phyloP scores from a whole-genome alignment of 2,329 filamentous ascomycete species.

The Nemania bipapillata region DNA sequence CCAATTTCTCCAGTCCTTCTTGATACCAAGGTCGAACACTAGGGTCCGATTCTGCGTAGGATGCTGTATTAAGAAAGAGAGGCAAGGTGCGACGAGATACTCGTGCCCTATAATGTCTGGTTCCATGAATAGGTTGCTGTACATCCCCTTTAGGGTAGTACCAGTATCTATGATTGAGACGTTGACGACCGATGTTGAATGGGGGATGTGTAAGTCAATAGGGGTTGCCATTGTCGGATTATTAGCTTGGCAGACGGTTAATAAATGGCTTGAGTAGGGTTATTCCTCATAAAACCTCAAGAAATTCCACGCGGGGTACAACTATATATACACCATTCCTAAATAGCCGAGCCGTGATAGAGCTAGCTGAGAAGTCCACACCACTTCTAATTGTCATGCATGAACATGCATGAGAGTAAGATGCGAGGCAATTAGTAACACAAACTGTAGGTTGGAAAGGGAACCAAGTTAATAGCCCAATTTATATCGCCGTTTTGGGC shows the following conservation, averaged over 20 bases:
- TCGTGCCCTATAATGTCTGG: constrained; percentile 49
- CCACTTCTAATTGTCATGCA: not conserved
- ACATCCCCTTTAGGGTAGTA: constrained; percentile 42
- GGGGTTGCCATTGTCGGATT: constrained; percentile 35
- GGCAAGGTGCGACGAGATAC: constrained; percentile 42
- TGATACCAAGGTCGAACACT: constrained; percentile 44
- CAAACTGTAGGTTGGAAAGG: not conserved
- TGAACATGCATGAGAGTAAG: not conserved
- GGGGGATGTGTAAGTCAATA: constrained; percentile 50
- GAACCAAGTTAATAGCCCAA: not conserved
- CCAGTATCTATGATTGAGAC: constrained; percentile 52
- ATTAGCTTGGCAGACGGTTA: too few species aligned
- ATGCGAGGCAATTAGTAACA: too few species aligned
- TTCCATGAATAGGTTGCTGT: constrained; percentile 42
- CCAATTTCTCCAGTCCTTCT: constrained; percentile 40
- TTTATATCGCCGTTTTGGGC: not conserved
- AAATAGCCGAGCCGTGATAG: not conserved
- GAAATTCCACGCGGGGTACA: not conserved
- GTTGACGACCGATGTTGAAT: constrained; percentile 48
- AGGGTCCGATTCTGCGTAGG: constrained; percentile 43
- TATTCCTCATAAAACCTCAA: too few species aligned
- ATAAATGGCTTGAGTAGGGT: not conserved
- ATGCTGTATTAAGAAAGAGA: constrained; percentile 43
- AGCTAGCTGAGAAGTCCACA: not conserved
- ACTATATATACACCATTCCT: not conserved